These are phyloP conservation scores for Rhododendron simsii DNA, from an alignment of 148 eudicot species.

Conservation along the genomic window DNA sequence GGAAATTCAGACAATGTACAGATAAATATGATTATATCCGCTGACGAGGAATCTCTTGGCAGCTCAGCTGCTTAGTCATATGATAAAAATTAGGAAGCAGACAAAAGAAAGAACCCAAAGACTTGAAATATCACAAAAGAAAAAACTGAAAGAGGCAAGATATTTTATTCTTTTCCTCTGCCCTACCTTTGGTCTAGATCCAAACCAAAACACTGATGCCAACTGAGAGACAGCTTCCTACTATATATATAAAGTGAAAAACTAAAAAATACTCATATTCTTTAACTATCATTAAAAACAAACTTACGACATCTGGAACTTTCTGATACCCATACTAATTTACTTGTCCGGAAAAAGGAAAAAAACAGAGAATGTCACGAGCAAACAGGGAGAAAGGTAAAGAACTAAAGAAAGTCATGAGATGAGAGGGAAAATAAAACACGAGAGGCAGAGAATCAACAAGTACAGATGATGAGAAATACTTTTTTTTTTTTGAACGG, in stretches of 20 bases:
- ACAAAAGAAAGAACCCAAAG: not conserved
- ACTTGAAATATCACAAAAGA: not conserved
- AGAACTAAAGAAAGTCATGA: not conserved
- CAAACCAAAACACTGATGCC: not conserved
- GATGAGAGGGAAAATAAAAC: not conserved
- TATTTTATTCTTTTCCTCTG: not conserved
- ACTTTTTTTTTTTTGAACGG: not conserved
- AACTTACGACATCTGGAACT: not conserved
- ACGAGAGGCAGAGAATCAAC: not conserved
- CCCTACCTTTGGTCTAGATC: not conserved
- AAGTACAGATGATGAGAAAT: not conserved
- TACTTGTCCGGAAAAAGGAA: not conserved
- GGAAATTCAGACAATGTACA: slow-evolving; percentile 60
- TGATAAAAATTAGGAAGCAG: not conserved
- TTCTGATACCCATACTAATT: not conserved
- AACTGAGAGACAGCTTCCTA: not conserved
- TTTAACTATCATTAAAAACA: not conserved
- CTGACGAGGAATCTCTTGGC: slow-evolving; percentile 56
- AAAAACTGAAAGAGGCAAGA: not conserved
- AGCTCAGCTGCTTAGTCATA: slow-evolving; percentile 36
- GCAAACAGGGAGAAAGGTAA: not conserved
- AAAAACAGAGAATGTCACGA: too few species aligned
- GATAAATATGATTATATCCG: slow-evolving; percentile 47
- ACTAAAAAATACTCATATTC: not conserved
- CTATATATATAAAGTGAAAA: not conserved